These are phyloP conservation scores for Dipteronia sinensis DNA, from an alignment of 345 rosid species.

Conservation along the genomic window DNA sequence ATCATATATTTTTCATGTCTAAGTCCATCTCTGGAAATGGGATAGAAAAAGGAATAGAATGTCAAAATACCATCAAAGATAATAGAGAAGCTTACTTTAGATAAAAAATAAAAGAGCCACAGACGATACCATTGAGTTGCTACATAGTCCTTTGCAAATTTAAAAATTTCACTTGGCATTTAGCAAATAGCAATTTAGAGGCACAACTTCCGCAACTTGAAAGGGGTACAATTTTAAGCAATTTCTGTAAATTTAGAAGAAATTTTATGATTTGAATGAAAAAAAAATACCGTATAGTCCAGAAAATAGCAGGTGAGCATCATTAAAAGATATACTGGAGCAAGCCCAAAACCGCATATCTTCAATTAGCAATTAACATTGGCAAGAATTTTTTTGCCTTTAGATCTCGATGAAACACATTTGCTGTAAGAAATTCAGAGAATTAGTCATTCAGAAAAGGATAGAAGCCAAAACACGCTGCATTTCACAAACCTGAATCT, in stretches of 20 bases:
- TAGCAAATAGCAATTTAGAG: constrained; percentile 10
- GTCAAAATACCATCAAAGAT: constrained; percentile 1
- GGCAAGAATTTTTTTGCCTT: constrained; percentile 98
- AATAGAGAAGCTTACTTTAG: constrained; percentile 62
- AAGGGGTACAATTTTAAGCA: not conserved
- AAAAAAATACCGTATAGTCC: constrained; percentile 78
- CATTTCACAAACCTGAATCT: constrained; percentile 63
- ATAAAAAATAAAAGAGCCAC: constrained; percentile 98
- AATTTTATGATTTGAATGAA: constrained; percentile 19
- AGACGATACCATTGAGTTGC: constrained; percentile 99
- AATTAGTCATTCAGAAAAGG: constrained; percentile 15
- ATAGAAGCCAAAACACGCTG: constrained; percentile 15
- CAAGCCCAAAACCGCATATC: constrained; percentile 99
- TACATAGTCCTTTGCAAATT: constrained; percentile 78
- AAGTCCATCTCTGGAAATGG: too few species aligned
- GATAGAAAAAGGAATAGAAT: constrained; percentile 6
- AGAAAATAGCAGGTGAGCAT: constrained; percentile 93
- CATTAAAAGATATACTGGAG: constrained; percentile 94
- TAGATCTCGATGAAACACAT: constrained; percentile 95
- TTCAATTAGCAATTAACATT: constrained; percentile 97
- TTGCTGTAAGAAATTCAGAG: constrained; percentile 56
- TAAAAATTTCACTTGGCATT: constrained; percentile 23
- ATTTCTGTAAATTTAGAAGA: not conserved
- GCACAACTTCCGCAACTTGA: not conserved
- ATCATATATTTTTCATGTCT: too few species aligned